Conservation (phyloP, 495 filamentous ascomycete species). For the Aspergillus sparsus region DNA sequence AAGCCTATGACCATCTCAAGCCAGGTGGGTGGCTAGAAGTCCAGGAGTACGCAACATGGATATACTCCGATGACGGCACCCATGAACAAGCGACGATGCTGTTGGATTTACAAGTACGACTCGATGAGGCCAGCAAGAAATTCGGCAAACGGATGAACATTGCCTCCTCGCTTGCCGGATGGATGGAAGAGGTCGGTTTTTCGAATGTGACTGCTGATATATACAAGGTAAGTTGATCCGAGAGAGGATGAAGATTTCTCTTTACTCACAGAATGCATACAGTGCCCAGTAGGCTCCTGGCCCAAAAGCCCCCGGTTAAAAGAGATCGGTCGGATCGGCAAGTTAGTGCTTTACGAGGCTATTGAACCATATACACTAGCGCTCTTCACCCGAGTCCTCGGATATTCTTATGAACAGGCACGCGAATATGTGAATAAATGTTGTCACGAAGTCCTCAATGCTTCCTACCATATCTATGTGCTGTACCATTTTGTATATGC, state of each 20-base stretch:
- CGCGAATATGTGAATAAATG: conserved; percentile 38
- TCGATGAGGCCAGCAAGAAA: conserved; percentile 35
- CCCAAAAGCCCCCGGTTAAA: conserved; percentile 51
- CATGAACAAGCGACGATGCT: conserved; percentile 28
- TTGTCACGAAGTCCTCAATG: conserved; percentile 35
- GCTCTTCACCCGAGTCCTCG: conserved; percentile 56
- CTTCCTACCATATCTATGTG: conserved; percentile 38
- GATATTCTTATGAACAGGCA: conserved; percentile 43
- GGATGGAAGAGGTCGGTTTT: conserved; percentile 39
- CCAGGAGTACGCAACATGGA: conserved; percentile 50
- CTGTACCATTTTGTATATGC: conserved; percentile 45
- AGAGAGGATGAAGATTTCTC: background rate
- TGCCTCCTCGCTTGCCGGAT: conserved; percentile 24
- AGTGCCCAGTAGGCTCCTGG: conserved; percentile 54
- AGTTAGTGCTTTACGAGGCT: conserved; percentile 39
- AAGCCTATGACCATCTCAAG: conserved; percentile 44
- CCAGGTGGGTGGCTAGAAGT: conserved; percentile 59
- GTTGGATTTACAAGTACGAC: conserved; percentile 29
- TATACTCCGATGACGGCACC: conserved; percentile 43
- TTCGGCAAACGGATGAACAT: conserved; percentile 47
- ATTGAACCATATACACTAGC: conserved; percentile 55
- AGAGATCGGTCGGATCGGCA: conserved; percentile 47
- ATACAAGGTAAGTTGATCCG: conserved; percentile 38
- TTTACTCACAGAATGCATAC: background rate
- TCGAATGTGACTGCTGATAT: conserved; percentile 38